A percentile compares a stretch with the other conserved stretches of the same genome.
Evolutionary conservation across 768 basidiomycete species (phyloP).

Genomic region (Boletus pseudopeckii): DNA sequence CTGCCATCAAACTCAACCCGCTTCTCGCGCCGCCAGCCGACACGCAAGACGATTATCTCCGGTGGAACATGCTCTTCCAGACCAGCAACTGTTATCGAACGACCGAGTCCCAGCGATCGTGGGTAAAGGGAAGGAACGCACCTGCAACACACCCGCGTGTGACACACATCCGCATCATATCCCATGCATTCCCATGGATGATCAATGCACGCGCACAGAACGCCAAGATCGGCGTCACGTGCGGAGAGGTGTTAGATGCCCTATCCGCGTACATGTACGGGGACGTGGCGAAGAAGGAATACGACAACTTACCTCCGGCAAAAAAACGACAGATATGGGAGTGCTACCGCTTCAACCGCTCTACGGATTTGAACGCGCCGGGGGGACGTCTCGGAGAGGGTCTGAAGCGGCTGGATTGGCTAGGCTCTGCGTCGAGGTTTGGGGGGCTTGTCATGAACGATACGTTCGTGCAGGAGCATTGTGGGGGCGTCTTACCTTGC

Average conservation of each 20-base stretch:
- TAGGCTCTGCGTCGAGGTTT: constrained; percentile 55
- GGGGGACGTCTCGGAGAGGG: constrained; percentile 64
- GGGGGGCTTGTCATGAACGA: constrained; percentile 57
- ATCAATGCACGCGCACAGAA: constrained; percentile 47
- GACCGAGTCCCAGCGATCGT: constrained; percentile 58
- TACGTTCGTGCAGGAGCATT: constrained; percentile 38
- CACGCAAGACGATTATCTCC: constrained; percentile 47
- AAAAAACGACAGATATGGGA: constrained; percentile 43
- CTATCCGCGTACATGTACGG: constrained; percentile 50
- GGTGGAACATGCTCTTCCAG: constrained; percentile 73
- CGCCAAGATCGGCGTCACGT: constrained; percentile 54
- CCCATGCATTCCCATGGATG: constrained; percentile 52
- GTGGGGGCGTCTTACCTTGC: constrained; percentile 52
- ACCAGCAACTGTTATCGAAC: constrained; percentile 60
- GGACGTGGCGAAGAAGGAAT: constrained; percentile 52
- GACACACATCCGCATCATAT: constrained; percentile 49
- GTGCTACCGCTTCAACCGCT: constrained; percentile 65
- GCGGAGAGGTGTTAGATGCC: constrained; percentile 60
- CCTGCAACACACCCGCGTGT: constrained; percentile 68
- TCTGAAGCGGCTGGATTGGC: constrained; percentile 65
- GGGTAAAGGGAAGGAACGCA: constrained; percentile 60
- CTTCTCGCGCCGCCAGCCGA: constrained; percentile 49
- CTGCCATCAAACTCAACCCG: constrained; percentile 54
- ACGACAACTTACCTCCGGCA: constrained; percentile 35
- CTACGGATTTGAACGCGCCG: constrained; percentile 58